Evolutionary conservation across 139 green algal genomes (phyloP), one percentile per base, ranked within the genome.

Genomic region (Parachlorella kessleri): DNA sequence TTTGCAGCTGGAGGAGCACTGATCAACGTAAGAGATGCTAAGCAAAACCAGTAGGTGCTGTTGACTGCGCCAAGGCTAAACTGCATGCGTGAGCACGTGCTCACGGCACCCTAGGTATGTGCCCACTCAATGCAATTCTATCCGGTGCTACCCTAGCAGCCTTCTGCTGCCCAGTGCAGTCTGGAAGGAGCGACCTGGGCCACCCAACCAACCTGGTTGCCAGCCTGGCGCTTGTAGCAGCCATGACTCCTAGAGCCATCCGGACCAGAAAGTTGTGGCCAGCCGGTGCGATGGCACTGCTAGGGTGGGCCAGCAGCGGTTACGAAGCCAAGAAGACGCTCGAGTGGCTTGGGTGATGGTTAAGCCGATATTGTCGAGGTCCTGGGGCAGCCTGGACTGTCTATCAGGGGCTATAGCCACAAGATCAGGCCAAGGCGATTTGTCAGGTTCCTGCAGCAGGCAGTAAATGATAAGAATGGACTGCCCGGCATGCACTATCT

Each of bases 311-410:
- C 5, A 78, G 53, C 24, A 36, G 37, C 26, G 36, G 41, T 24
- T 83, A 78, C 78, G 66, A 83, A 35, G 78, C 67, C 23, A 35
- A 48, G 53, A 78, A 83, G 65, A 71, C 72, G 28, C 54, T n/a
- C 35, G 78, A 83, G 70, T 82, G 76, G 76, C 66, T 76, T 36
- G 18, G 32, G 14, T 76, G 69, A 69, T 30, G n/a, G n/a, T n/a
- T n/a, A n/a, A n/a, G n/a, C n/a, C n/a, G n/a, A n/a, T n/a, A n/a
- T n/a, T n/a, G n/a, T n/a, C n/a, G n/a, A n/a, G n/a, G n/a, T n/a
- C n/a, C n/a, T n/a, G n/a, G n/a, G n/a, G n/a, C n/a, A n/a, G n/a
- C n/a, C n/a, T n/a, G n/a, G n/a, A n/a, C n/a, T n/a, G n/a, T n/a
- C n/a, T n/a, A n/a, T n/a, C n/a, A n/a, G n/a, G n/a, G n/a, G n/a